Percentiles rank a stretch among this genome's conserved stretches.
phyloP scores from a whole-genome alignment of 192 early-diverging fungal species.

The Coemansia sp. region DNA sequence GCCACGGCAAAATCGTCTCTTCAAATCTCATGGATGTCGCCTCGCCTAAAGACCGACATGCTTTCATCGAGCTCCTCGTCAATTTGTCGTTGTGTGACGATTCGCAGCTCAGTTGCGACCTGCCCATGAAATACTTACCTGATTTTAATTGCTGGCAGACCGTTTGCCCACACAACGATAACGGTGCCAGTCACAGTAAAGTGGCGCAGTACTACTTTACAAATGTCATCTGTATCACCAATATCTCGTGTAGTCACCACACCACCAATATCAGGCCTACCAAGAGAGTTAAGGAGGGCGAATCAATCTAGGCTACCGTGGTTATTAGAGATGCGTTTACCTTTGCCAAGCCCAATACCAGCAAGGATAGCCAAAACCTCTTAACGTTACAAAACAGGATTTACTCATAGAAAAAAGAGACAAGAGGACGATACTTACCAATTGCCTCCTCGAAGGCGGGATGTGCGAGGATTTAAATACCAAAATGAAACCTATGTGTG shows the following conservation, averaged over 20 bases:
- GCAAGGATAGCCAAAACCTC: neutral
- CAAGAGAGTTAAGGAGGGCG: neutral
- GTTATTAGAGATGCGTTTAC: conserved; percentile 16
- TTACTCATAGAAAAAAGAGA: too few relatives aligned
- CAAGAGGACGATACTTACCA: too few relatives aligned
- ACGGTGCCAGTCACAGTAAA: neutral
- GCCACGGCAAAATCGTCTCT: neutral
- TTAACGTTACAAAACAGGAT: too few relatives aligned
- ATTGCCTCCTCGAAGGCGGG: too few relatives aligned
- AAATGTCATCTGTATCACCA: neutral
- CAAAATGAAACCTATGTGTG: too few relatives aligned
- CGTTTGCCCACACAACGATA: neutral
- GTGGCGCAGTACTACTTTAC: neutral
- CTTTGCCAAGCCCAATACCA: neutral
- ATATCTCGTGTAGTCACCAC: conserved; percentile 4
- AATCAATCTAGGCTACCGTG: neutral
- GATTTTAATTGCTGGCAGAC: neutral
- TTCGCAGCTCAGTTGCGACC: conserved; percentile 10
- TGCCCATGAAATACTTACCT: neutral
- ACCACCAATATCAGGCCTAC: neutral
- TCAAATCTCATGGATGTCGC: neutral
- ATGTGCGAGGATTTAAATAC: too few relatives aligned
- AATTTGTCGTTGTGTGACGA: conserved; percentile 12
- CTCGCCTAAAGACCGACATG: neutral
- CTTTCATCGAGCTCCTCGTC: conserved; percentile 4